phyloP scores from a whole-genome alignment of 176 grass and related monocot species.

The Carex parvula region DNA sequence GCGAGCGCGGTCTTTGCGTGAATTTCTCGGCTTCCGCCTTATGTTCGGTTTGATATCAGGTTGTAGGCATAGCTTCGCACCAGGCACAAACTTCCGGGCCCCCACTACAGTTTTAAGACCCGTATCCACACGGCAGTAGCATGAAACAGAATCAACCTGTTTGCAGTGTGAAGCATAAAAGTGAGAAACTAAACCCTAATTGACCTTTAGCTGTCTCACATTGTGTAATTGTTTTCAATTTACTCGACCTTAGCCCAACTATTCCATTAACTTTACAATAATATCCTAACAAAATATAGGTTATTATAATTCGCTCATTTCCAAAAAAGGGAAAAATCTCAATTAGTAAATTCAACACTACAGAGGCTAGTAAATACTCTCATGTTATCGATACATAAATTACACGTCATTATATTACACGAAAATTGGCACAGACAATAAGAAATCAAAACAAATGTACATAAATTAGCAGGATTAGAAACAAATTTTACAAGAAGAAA shows the following conservation, averaged over 20 bases:
- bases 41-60: conserved; percentile 63
- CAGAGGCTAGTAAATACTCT: background rate
- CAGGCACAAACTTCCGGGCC: conserved; percentile 73
- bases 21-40: conserved; percentile 47
- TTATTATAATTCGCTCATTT: background rate
- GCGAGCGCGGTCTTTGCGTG: conserved; percentile 53
- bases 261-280: background rate
- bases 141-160: conserved; percentile 78
- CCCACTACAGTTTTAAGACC: conserved; percentile 84
- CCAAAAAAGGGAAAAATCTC: background rate
- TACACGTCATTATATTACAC: background rate
- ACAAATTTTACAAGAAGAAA: background rate
- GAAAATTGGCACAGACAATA: conserved; percentile 6
- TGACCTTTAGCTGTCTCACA: background rate
- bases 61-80: conserved; percentile 75
- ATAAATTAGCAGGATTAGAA: background rate
- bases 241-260: background rate
- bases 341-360: background rate
- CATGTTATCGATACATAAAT: background rate
- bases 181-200: background rate
- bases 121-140: conserved; percentile 78
- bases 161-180: background rate
- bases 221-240: background rate
- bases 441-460: background rate
- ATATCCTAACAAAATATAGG: background rate